Conservation (phyloP, 805 yeast genomes). For the Pichia gijzeniarum region DNA sequence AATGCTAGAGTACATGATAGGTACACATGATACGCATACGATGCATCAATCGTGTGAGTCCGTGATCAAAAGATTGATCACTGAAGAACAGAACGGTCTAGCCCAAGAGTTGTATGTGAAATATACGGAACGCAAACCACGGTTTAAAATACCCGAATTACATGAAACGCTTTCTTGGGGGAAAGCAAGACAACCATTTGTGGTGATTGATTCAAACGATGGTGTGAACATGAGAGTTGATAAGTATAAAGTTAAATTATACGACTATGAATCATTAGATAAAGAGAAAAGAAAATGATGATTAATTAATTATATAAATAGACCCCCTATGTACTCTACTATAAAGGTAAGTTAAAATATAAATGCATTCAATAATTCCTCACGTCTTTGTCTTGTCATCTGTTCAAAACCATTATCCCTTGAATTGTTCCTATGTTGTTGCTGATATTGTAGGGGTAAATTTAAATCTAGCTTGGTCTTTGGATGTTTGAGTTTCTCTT, state of each 20-base stretch:
- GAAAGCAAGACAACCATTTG: slow-evolving; percentile 3
- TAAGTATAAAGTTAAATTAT: slow-evolving; percentile 16
- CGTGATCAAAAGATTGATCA: slow-evolving; percentile 9
- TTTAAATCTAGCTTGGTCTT: slow-evolving; percentile 5
- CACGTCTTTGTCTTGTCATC: slow-evolving; percentile 14
- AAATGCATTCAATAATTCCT: slow-evolving; percentile 14
- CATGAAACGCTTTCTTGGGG: slow-evolving; percentile 1
- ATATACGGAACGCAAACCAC: slow-evolving; percentile 5
- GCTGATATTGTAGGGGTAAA: background rate
- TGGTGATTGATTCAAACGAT: slow-evolving; percentile 7
- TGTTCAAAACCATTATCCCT: slow-evolving; percentile 10
- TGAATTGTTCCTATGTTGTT: no score
- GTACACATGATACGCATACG: background rate
- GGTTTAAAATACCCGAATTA: slow-evolving; percentile 5
- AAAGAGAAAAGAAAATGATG: background rate
- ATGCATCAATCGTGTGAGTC: slow-evolving; percentile 6
- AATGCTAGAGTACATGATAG: slow-evolving; percentile 7
- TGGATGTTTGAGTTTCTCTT: slow-evolving; percentile 1
- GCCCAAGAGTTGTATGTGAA: slow-evolving; percentile 15
- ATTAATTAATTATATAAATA: no score
- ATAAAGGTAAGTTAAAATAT: background rate
- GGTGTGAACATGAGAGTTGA: slow-evolving; percentile 15
- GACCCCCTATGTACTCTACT: background rate
- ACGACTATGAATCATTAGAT: slow-evolving; percentile 15
- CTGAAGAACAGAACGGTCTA: slow-evolving; percentile 5